Conservation (phyloP, 225 moss, liverwort and hornwort genomes). For the Pleurozium schreberi region DNA sequence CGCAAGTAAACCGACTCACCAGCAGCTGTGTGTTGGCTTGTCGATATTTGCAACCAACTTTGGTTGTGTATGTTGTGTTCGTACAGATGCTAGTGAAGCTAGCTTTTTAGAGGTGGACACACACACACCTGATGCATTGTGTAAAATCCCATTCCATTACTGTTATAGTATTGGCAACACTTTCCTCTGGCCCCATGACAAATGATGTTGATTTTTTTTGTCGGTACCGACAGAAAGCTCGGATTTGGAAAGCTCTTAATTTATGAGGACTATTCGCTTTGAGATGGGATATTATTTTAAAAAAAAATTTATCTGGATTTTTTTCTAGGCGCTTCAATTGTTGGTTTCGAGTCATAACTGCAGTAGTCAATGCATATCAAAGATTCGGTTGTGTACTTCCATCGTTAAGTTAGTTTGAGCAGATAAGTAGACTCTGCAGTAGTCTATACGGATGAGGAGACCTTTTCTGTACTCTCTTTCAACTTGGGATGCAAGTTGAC, state of each 20-base stretch:
- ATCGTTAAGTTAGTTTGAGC: not conserved
- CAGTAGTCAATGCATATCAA: not conserved
- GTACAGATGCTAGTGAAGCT: not conserved
- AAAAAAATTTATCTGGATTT: not conserved
- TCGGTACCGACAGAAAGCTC: not conserved
- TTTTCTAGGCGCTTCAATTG: not conserved
- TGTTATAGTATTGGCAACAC: not conserved
- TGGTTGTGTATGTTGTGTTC: not conserved
- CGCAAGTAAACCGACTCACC: not conserved
- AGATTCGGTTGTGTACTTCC: not conserved
- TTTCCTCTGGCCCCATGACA: not conserved
- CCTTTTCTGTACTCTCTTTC: not conserved
- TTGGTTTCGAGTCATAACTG: not conserved
- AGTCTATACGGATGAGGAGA: not conserved
- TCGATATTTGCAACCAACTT: not conserved
- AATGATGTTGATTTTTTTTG: not conserved
- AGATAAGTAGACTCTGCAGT: not conserved
- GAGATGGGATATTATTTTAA: not conserved
- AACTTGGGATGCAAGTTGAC: not conserved
- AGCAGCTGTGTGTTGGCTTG: not conserved
- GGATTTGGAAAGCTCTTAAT: not conserved
- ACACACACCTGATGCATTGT: not conserved
- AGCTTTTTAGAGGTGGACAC: not conserved
- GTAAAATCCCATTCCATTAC: not conserved
- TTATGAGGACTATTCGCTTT: no score